A percentile compares a stretch with the other conserved stretches of the same genome.
phyloP scores from a whole-genome alignment of 805 yeast species.

The Hanseniaspora meyeri region DNA sequence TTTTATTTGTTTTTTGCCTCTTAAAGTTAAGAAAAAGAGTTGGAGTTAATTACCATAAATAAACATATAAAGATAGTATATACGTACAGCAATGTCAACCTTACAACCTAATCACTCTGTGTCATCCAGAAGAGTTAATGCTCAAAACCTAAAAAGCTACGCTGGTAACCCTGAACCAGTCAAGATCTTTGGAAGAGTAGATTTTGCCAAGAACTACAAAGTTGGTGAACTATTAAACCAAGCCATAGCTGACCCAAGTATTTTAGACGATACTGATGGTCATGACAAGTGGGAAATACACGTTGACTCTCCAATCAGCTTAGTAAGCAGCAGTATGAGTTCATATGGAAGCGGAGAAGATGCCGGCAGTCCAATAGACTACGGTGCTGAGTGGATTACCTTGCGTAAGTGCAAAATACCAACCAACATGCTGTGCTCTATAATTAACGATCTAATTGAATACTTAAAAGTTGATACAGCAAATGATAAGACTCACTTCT shows the following conservation, averaged over 20 bases:
- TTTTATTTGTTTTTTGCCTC: neutral
- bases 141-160: constrained; percentile 10
- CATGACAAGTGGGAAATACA: constrained; percentile 10
- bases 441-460: neutral
- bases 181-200: constrained; percentile 12
- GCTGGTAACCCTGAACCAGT: constrained; percentile 11
- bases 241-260: neutral
- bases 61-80: too few species aligned
- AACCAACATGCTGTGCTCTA: constrained; percentile 6
- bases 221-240: constrained; percentile 1
- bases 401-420: constrained; percentile 11
- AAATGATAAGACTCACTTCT: constrained; percentile 2
- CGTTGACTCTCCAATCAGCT: constrained; percentile 6
- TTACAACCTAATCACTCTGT: constrained; percentile 8
- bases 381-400: constrained; percentile 11
- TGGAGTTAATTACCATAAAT: too few species aligned
- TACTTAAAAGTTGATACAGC: constrained; percentile 5
- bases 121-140: constrained; percentile 13
- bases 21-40: too few species aligned
- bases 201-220: constrained; percentile 9
- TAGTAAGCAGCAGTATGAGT: neutral
- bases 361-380: neutral
- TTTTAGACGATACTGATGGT: constrained; percentile 7
- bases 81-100: neutral
- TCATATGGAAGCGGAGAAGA: neutral